Evolutionary conservation across 2,329 filamentous ascomycete genomes (phyloP).

Genomic region (Apiospora phragmitis): DNA sequence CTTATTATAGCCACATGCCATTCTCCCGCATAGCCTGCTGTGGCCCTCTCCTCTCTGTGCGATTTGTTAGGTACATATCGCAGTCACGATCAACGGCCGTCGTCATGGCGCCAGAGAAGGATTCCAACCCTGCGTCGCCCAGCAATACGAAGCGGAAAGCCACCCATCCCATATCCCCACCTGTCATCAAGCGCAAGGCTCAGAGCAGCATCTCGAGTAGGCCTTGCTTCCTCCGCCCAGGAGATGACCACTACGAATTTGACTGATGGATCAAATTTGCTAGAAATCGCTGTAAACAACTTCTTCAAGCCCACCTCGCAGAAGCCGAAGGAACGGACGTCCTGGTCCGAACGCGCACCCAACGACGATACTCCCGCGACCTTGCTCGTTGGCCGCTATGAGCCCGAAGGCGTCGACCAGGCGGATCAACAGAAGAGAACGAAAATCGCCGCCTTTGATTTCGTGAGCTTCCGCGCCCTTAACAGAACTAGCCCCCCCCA

Average conservation of each 20-base stretch:
- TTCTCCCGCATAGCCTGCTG: not conserved
- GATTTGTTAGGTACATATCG: not conserved
- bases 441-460: constrained; percentile 73
- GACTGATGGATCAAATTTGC: not conserved
- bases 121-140: not conserved
- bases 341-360: constrained; percentile 68
- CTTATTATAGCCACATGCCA: not conserved
- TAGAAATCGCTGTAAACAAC: constrained; percentile 70
- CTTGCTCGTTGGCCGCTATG: constrained; percentile 75
- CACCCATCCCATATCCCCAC: constrained; percentile 47
- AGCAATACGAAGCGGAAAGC: constrained; percentile 26
- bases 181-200: constrained; percentile 52
- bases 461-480: constrained; percentile 41
- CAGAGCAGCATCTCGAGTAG: constrained; percentile 54
- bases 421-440: constrained; percentile 35
- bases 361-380: constrained; percentile 51
- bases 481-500: not conserved
- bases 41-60: not conserved
- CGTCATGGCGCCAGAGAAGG: not conserved
- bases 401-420: constrained; percentile 41
- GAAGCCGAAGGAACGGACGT: constrained; percentile 74
- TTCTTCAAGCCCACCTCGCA: constrained; percentile 90
- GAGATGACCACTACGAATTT: not conserved
- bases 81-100: not conserved
- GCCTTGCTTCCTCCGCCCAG: constrained; percentile 17